phyloP scores from a whole-genome alignment of 75 land plant genomes.

The Cunninghamia lanceolata region DNA sequence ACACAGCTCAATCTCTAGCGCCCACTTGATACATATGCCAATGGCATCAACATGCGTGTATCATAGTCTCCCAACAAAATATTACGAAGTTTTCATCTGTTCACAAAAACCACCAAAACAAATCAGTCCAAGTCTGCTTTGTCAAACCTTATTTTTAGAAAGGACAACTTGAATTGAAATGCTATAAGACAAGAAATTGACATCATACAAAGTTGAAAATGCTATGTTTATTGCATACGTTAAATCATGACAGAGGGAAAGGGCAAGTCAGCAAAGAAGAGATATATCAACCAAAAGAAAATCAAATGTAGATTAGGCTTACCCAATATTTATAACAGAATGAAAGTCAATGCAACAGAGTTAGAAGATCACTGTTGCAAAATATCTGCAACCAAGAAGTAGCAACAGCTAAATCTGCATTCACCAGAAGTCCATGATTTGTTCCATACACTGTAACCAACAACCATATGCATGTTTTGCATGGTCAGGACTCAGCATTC shows the following conservation, averaged over 20 bases:
- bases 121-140: neutral
- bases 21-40: neutral
- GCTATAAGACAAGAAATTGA: neutral
- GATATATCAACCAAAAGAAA: neutral
- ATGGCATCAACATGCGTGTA: neutral
- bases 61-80: neutral
- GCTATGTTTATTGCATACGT: neutral
- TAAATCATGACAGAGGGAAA: neutral
- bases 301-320: neutral
- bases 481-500: neutral
- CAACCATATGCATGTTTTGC: neutral
- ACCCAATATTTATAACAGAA: neutral
- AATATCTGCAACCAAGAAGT: neutral
- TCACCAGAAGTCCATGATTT: neutral
- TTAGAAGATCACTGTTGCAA: neutral
- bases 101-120: neutral
- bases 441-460: neutral
- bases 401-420: neutral
- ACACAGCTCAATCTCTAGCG: neutral
- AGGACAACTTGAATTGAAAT: neutral
- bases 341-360: neutral
- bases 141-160: neutral
- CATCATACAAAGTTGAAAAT: neutral
- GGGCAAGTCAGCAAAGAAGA: neutral
- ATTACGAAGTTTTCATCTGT: neutral